Conservation (phyloP, 148 eudicot species). For the Pharnaceum exiguum region DNA sequence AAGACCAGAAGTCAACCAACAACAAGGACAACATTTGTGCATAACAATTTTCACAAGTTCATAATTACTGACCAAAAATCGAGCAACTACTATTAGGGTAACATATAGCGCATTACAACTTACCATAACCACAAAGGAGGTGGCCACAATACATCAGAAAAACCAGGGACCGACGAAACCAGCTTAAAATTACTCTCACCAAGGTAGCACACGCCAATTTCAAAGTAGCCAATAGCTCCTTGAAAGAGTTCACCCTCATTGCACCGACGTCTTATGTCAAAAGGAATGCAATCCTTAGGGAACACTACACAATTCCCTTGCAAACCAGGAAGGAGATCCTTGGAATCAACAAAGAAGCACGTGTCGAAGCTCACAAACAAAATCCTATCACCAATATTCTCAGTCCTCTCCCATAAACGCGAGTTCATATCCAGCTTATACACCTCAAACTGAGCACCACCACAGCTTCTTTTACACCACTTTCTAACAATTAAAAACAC, state of each 20-base stretch:
- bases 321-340: neutral
- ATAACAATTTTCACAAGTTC: too few species aligned
- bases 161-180: neutral
- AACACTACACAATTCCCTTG: slow-evolving; percentile 6
- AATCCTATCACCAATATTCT: neutral
- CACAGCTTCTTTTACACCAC: neutral
- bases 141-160: slow-evolving; percentile 6
- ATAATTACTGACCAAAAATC: too few species aligned
- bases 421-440: slow-evolving; percentile 3
- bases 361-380: slow-evolving; percentile 11
- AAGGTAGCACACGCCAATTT: neutral
- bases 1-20: too few species aligned
- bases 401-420: neutral
- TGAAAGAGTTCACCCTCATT: neutral
- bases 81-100: too few species aligned
- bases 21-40: too few species aligned
- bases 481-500: slow-evolving; percentile 2
- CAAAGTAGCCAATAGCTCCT: neutral
- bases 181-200: neutral
- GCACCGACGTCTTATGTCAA: neutral
- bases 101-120: too few species aligned
- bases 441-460: neutral
- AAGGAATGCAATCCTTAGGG: slow-evolving; percentile 4
- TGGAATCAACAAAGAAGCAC: neutral
- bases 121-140: slow-evolving; percentile 5